phyloP scores from a whole-genome alignment of 805 yeast species.

The Candida tibetensis region DNA sequence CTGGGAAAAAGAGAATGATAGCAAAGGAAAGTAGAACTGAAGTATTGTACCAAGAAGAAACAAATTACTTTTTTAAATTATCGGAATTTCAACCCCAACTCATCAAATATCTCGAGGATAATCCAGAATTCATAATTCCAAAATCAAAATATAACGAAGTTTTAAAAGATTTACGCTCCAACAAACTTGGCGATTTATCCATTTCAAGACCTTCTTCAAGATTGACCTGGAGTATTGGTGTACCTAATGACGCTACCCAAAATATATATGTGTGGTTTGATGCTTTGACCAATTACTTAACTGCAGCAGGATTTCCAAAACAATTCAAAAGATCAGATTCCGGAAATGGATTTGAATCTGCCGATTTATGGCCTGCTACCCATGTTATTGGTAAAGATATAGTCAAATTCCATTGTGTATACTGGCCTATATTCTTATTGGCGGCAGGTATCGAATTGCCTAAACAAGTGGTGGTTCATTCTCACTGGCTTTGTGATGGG shows the following conservation, averaged over 20 bases:
- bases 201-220: conserved; percentile 80
- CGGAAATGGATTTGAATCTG: conserved; percentile 5
- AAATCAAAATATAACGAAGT: conserved; percentile 50
- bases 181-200: conserved; percentile 65
- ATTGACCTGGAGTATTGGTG: conserved; percentile 85
- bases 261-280: conserved; percentile 96
- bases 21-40: conserved; percentile 72
- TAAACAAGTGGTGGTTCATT: conserved; percentile 75
- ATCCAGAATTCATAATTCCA: conserved; percentile 69
- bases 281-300: conserved; percentile 81
- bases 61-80: conserved; percentile 81
- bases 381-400: conserved; percentile 94
- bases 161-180: conserved; percentile 52
- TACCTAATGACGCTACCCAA: conserved; percentile 76
- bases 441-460: conserved; percentile 79
- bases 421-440: conserved; percentile 90
- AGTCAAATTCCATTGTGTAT: conserved; percentile 79
- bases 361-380: conserved; percentile 59
- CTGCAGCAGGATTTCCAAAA: conserved; percentile 57
- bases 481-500: conserved; percentile 92
- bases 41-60: conserved; percentile 74
- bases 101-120: conserved; percentile 44
- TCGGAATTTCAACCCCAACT: conserved; percentile 57
- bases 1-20: conserved; percentile 34
- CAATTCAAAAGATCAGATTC: conserved; percentile 11